phyloP scores from a whole-genome alignment of 768 basidiomycete genomes.

The Pulveroboletus sp. region DNA sequence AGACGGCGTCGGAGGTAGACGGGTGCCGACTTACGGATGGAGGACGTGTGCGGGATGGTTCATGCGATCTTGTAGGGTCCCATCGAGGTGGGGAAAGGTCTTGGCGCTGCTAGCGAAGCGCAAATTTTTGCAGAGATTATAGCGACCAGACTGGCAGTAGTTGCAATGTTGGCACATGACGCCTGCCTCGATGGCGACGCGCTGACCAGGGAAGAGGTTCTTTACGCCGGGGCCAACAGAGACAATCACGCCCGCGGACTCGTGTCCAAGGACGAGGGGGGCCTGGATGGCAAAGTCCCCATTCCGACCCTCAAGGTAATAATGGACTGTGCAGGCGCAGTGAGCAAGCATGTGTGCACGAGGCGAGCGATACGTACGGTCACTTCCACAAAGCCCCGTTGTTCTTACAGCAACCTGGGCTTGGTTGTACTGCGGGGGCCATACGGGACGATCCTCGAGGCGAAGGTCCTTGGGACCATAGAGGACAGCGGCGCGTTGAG shows the following conservation, averaged over 20 bases:
- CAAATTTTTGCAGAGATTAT: slow-evolving; percentile 91
- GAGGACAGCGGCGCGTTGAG: slow-evolving; percentile 75
- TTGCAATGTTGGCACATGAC: slow-evolving; percentile 79
- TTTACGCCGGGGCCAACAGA: slow-evolving; percentile 75
- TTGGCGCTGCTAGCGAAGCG: slow-evolving; percentile 89
- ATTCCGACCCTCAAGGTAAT: slow-evolving; percentile 86
- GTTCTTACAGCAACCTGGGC: slow-evolving; percentile 77
- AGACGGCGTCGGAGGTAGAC: slow-evolving; percentile 4
- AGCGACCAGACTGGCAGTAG: slow-evolving; percentile 72
- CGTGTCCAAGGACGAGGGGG: slow-evolving; percentile 92
- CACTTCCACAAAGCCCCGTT: slow-evolving; percentile 91
- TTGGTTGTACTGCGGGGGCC: slow-evolving; percentile 68
- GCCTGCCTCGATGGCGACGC: slow-evolving; percentile 93
- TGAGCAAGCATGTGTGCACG: slow-evolving; percentile 4
- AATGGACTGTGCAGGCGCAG: slow-evolving; percentile 62
- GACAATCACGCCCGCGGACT: slow-evolving; percentile 84
- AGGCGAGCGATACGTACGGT: slow-evolving; percentile 46
- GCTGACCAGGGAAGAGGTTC: slow-evolving; percentile 68
- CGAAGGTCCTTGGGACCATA: slow-evolving; percentile 82
- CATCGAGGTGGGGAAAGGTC: slow-evolving; percentile 90
- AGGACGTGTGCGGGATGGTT: slow-evolving; percentile 86
- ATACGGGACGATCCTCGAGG: slow-evolving; percentile 68
- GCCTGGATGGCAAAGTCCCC: slow-evolving; percentile 86
- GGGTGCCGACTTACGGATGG: slow-evolving; percentile 63
- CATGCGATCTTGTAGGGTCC: slow-evolving; percentile 84